phyloP scores from a whole-genome alignment of 176 grass and related monocot genomes.

The Saccharum spontaneum region DNA sequence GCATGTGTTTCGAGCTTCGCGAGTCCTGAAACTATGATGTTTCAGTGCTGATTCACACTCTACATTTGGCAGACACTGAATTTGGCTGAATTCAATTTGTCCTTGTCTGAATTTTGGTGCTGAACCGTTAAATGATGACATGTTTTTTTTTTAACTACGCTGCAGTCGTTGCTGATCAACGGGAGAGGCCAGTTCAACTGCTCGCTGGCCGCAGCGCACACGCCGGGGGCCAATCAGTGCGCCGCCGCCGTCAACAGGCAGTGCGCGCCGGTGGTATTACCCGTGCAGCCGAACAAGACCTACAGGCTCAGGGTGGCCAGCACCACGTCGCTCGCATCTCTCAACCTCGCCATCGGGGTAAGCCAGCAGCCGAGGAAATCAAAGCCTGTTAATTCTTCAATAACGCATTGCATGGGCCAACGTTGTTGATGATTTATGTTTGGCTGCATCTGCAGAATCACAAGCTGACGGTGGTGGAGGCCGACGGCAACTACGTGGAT shows the following conservation, averaged over 20 bases:
- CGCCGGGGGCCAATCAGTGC: conserved; percentile 37
- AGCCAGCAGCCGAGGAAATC: neutral
- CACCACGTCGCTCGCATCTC: conserved; percentile 81
- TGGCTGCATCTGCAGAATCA: conserved; percentile 47
- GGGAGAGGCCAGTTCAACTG: conserved; percentile 80
- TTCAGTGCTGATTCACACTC: neutral
- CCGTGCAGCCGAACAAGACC: conserved; percentile 61
- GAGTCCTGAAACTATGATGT: neutral
- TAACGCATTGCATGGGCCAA: neutral
- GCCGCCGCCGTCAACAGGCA: conserved; percentile 35
- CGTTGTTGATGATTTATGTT: neutral
- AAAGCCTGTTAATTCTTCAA: neutral
- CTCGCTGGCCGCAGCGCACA: conserved; percentile 59
- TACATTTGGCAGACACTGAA: neutral
- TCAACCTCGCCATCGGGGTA: conserved; percentile 76
- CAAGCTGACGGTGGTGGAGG: conserved; percentile 84
- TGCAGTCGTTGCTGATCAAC: conserved; percentile 87
- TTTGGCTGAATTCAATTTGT: neutral
- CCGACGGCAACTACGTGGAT: conserved; percentile 83
- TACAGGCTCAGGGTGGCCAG: conserved; percentile 80
- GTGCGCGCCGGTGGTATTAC: conserved; percentile 58
- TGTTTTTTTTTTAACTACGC: neutral
- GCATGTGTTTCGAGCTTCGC: neutral
- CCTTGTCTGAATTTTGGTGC: neutral
- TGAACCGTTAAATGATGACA: neutral